Evolutionary conservation across 108 stramenopile species (phyloP).

Genomic region (Cylindrotheca closterium): DNA sequence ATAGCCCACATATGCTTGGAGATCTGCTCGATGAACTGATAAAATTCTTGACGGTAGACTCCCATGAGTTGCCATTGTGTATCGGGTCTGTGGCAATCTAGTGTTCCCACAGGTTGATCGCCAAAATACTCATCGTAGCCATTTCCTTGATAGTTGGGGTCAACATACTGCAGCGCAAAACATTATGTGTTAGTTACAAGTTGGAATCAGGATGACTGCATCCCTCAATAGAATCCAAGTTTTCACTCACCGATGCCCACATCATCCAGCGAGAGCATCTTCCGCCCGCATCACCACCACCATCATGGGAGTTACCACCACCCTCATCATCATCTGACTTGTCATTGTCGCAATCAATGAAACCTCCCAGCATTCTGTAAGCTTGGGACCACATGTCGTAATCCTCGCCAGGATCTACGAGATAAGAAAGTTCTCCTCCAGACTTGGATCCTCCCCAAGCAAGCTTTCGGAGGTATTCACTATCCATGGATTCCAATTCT

Average conservation of each 20-base stretch:
- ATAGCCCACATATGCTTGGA: conserved; percentile 90
- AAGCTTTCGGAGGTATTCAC: conserved; percentile 22
- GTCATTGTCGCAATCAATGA: conserved; percentile 76
- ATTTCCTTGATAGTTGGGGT: conserved; percentile 80
- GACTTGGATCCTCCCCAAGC: conserved; percentile 17
- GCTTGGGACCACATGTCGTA: conserved; percentile 85
- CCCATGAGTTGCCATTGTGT: conserved; percentile 77
- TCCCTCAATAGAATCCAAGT: not conserved
- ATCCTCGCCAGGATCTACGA: conserved; percentile 53
- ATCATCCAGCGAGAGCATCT: conserved; percentile 83
- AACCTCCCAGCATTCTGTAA: conserved; percentile 80
- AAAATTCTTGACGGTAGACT: conserved; percentile 87
- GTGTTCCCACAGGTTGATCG: conserved; percentile 39
- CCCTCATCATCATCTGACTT: conserved; percentile 16
- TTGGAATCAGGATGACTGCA: no score
- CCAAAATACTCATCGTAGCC: conserved; percentile 68
- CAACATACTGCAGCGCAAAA: conserved; percentile 60
- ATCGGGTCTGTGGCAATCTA: conserved; percentile 82
- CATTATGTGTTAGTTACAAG: not conserved
- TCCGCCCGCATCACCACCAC: conserved; percentile 17
- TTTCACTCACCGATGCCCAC: conserved; percentile 78
- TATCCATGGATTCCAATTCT: conserved; percentile 18
- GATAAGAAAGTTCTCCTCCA: conserved; percentile 4
- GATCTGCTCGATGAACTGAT: conserved; percentile 89
- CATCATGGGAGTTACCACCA: conserved; percentile 34